Evolutionary conservation across 1,284 basidiomycete genomes (phyloP).

Genomic region (Pascua guehoae): DNA sequence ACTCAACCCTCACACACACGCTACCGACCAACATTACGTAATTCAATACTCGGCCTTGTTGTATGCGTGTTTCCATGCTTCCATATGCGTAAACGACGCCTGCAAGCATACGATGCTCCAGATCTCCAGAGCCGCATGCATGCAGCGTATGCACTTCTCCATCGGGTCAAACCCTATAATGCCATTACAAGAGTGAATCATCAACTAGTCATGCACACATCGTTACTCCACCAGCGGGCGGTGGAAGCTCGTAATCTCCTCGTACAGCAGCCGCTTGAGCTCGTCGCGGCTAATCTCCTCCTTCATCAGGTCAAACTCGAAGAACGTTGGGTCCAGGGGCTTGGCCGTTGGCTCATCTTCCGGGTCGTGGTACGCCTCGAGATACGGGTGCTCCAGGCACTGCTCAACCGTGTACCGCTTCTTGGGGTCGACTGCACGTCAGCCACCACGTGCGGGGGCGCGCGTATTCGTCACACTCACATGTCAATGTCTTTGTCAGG

Average conservation of each 20-base stretch:
- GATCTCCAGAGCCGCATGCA: too few species aligned
- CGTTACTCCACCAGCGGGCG: not conserved
- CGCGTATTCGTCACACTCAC: conserved; percentile 43
- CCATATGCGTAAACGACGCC: too few species aligned
- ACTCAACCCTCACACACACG: too few species aligned
- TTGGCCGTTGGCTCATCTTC: conserved; percentile 89
- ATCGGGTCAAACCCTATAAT: too few species aligned
- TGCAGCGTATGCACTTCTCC: too few species aligned
- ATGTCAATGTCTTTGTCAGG: conserved; percentile 78
- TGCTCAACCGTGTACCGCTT: conserved; percentile 87
- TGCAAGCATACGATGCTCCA: too few species aligned
- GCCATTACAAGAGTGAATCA: too few species aligned
- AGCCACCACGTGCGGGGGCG: not conserved
- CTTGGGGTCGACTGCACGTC: conserved; percentile 72
- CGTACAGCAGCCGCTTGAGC: conserved; percentile 61
- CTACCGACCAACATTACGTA: too few species aligned
- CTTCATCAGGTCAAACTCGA: conserved; percentile 91
- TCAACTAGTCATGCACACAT: not conserved
- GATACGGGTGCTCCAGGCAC: conserved; percentile 84
- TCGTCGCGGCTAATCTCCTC: conserved; percentile 85
- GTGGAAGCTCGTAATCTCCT: conserved; percentile 73
- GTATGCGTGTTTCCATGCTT: too few species aligned
- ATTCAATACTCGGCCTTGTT: too few species aligned
- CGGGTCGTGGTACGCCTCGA: conserved; percentile 83
- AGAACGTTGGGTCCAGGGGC: conserved; percentile 84